These are phyloP conservation scores for Lolium rigidum DNA, from an alignment of 176 grass and related monocot genomes.

Conservation along the genomic window DNA sequence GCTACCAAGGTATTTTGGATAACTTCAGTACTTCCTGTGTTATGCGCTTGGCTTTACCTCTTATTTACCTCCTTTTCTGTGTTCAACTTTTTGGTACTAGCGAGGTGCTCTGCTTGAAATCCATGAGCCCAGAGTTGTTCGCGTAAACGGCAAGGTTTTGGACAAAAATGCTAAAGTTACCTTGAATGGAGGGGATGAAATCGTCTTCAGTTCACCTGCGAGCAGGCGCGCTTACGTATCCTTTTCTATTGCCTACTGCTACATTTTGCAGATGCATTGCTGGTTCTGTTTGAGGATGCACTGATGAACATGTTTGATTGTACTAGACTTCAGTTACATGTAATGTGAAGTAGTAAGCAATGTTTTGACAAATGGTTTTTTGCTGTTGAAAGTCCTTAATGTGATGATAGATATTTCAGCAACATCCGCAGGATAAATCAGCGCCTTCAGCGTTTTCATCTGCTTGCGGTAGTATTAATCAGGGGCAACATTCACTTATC, in stretches of 20 bases:
- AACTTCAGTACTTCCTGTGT: neutral
- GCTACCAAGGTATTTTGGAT: conserved; percentile 69
- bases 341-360: conserved; percentile 18
- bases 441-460: conserved; percentile 58
- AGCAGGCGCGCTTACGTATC: conserved; percentile 90
- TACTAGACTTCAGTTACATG: neutral
- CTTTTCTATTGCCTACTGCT: conserved; percentile 46
- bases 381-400: conserved; percentile 64
- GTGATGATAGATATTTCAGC: conserved; percentile 86
- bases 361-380: conserved; percentile 33
- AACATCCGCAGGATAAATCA: conserved; percentile 71
- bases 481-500: conserved; percentile 45
- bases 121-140: conserved; percentile 72
- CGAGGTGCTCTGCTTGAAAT: conserved; percentile 81
- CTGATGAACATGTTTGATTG: conserved; percentile 37
- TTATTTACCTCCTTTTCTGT: conserved; percentile 7
- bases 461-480: conserved; percentile 44
- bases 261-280: conserved; percentile 3
- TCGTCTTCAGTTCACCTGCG: conserved; percentile 74
- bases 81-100: conserved; percentile 29
- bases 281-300: conserved; percentile 33
- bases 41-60: conserved; percentile 18
- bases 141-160: conserved; percentile 83
- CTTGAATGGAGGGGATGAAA: conserved; percentile 86
- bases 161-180: conserved; percentile 80